phyloP scores from a whole-genome alignment of 78 protist species.

The Salpingoeca rosetta region DNA sequence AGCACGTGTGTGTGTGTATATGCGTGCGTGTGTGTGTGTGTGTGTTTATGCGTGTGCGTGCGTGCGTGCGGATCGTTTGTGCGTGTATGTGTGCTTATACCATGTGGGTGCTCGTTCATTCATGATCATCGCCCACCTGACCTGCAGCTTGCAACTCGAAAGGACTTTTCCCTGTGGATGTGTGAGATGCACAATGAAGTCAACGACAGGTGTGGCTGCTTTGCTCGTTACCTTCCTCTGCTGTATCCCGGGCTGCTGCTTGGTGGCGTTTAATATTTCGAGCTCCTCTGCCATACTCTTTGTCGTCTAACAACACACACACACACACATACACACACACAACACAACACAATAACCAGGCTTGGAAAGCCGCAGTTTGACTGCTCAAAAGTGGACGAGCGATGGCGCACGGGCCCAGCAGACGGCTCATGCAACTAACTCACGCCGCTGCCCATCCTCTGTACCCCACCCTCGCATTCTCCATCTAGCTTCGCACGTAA shows the following conservation, averaged over 20 bases:
- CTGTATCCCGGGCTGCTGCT: neutral
- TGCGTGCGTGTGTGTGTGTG: neutral
- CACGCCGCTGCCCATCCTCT: neutral
- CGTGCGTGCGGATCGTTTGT: neutral
- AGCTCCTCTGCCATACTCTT: neutral
- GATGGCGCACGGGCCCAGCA: slow-evolving; percentile 10
- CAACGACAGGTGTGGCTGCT: neutral
- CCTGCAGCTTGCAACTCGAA: neutral
- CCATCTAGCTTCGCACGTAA: too few relatives aligned
- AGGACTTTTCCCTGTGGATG: slow-evolving; percentile 7
- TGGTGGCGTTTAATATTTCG: neutral
- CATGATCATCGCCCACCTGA: neutral
- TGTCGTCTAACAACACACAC: too few relatives aligned
- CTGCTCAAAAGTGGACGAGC: slow-evolving; percentile 3
- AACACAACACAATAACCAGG: too few relatives aligned
- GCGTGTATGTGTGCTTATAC: neutral
- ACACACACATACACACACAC: too few relatives aligned
- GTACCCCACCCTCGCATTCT: too few relatives aligned
- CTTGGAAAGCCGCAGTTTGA: slow-evolving; percentile 27
- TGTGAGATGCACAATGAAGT: slow-evolving; percentile 28
- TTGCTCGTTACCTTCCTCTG: neutral
- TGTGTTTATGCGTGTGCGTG: neutral
- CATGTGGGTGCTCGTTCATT: neutral
- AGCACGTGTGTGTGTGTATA: neutral
- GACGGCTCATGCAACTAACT: slow-evolving; percentile 8